Conservation (phyloP, 1,284 basidiomycete species). For the Leccinum griseonigrum region DNA sequence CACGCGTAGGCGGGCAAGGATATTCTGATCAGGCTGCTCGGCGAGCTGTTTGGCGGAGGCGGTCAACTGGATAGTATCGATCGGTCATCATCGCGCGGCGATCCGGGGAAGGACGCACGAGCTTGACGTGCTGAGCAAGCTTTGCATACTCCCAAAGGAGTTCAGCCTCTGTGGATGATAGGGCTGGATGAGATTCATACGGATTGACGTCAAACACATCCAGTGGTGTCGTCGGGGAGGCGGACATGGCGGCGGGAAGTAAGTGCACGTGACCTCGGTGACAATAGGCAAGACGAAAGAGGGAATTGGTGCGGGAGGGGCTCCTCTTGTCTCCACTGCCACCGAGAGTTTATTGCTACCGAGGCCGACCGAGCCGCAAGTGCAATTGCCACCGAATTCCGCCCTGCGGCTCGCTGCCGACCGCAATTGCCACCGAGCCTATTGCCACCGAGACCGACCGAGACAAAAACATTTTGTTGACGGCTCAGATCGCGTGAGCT, state of each 20-base stretch:
- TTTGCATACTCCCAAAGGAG: slow-evolving; percentile 82
- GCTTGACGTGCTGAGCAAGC: slow-evolving; percentile 66
- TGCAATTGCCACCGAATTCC: not conserved
- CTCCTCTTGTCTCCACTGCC: not conserved
- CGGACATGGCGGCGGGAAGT: not conserved
- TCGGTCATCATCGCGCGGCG: not conserved
- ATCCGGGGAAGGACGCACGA: slow-evolving; percentile 41
- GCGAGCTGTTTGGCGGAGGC: slow-evolving; percentile 56
- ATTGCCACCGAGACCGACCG: slow-evolving; percentile 40
- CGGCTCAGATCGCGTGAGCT: not conserved
- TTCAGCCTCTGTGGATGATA: slow-evolving; percentile 62
- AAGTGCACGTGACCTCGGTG: not conserved
- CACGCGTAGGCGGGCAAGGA: slow-evolving; percentile 77
- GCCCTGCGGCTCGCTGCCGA: not conserved
- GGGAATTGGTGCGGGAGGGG: not conserved
- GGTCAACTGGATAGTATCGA: slow-evolving; percentile 44
- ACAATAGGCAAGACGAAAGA: not conserved
- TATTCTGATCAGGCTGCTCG: slow-evolving; percentile 68
- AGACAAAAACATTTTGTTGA: not conserved
- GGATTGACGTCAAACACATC: slow-evolving; percentile 53
- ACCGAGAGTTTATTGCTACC: not conserved
- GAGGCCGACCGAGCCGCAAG: not conserved
- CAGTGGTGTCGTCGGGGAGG: not conserved
- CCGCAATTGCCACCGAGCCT: not conserved
- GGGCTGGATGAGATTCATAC: slow-evolving; percentile 62